These are phyloP conservation scores for Plantago elongata DNA, from an alignment of 257 asterid species.

Conservation along the genomic window DNA sequence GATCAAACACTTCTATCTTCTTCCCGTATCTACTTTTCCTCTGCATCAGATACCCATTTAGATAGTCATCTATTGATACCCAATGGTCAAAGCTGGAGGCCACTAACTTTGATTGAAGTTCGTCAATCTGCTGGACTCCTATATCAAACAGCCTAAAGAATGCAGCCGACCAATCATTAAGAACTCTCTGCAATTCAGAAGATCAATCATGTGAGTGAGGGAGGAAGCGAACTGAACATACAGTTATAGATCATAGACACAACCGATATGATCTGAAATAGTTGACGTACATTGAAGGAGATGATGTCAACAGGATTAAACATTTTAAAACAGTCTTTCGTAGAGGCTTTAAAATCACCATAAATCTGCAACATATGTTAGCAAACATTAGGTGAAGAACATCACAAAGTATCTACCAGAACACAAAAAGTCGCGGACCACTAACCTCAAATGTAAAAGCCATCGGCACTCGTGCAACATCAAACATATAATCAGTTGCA, in stretches of 20 bases:
- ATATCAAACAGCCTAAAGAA: constrained; percentile 69
- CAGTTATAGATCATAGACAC: background rate
- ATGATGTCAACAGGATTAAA: constrained; percentile 84
- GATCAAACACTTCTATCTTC: constrained; percentile 88
- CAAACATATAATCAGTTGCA: constrained; percentile 95
- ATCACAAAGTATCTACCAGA: constrained; percentile 6
- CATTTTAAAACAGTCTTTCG: constrained; percentile 92
- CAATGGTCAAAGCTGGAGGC: constrained; percentile 53
- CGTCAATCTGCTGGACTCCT: constrained; percentile 68
- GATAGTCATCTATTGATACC: constrained; percentile 86
- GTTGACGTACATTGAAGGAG: constrained; percentile 69
- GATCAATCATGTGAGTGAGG: constrained; percentile 10
- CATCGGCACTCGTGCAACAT: constrained; percentile 91
- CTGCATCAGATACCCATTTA: constrained; percentile 71
- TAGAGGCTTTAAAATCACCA: constrained; percentile 80
- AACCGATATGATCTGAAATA: background rate
- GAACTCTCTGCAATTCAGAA: constrained; percentile 62
- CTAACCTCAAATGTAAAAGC: constrained; percentile 95
- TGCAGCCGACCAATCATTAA: constrained; percentile 91
- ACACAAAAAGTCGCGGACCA: background rate
- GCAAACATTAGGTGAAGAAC: constrained; percentile 10
- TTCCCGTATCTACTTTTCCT: constrained; percentile 77
- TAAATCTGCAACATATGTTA: constrained; percentile 54
- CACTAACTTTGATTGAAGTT: constrained; percentile 42
- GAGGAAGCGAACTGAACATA: background rate